Evolutionary conservation across 169 alveolate genomes (phyloP).

Genomic region (Hepatocystis sp.): DNA sequence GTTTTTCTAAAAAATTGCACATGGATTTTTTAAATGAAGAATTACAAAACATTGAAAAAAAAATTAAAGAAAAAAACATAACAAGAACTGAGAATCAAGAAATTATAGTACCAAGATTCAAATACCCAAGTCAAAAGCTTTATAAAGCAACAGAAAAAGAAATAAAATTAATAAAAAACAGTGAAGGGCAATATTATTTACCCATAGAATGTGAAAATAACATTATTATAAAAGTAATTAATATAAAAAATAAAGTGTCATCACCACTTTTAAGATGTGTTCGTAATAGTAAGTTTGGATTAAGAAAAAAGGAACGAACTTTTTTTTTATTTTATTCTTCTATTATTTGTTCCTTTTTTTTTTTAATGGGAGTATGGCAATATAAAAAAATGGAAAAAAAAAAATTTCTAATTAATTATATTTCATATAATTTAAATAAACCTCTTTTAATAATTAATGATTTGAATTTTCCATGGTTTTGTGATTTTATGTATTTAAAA

Average conservation of each 20-base stretch:
- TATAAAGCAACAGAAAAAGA: conserved; percentile 79
- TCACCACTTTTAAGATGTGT: conserved; percentile 87
- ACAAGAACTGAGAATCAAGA: conserved; percentile 14
- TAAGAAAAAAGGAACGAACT: conserved; percentile 87
- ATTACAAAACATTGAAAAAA: conserved; percentile 47
- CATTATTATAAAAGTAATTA: conserved; percentile 84
- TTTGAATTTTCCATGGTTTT: conserved; percentile 60
- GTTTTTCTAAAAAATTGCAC: conserved; percentile 3
- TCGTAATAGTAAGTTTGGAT: conserved; percentile 88
- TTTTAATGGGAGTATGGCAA: conserved; percentile 89
- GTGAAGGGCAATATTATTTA: conserved; percentile 77
- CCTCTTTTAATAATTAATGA: conserved; percentile 58
- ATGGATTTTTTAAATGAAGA: conserved; percentile 68
- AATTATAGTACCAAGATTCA: conserved; percentile 16
- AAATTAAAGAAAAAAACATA: conserved; percentile 29
- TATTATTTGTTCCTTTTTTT: conserved; percentile 77
- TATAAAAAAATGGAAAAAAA: conserved; percentile 85
- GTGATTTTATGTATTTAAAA: conserved; percentile 31
- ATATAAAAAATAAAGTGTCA: conserved; percentile 81
- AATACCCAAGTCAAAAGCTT: conserved; percentile 81
- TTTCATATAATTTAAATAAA: conserved; percentile 74
- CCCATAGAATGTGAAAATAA: conserved; percentile 88
- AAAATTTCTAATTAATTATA: conserved; percentile 78
- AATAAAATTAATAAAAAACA: conserved; percentile 71
- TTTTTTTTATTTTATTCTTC: conserved; percentile 74